Evolutionary conservation across 228 moss, liverwort and hornwort genomes (phyloP).

Genomic region (Sphagnum magellanicum): DNA sequence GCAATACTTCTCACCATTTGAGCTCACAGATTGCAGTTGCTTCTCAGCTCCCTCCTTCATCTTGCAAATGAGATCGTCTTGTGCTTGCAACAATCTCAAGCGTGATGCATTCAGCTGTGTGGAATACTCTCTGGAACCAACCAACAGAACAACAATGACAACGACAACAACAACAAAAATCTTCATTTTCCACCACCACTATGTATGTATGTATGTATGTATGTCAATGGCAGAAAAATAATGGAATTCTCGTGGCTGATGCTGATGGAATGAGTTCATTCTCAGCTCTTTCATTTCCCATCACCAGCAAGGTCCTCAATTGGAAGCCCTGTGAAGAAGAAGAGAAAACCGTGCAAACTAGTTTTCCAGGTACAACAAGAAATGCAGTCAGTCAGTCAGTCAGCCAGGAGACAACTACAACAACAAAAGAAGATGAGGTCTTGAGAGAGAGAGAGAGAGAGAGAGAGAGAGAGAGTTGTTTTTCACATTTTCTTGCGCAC

Average conservation of each 20-base stretch:
- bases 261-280: background rate
- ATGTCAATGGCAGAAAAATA: background rate
- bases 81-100: constrained; percentile 61
- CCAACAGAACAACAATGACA: background rate
- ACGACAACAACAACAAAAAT: background rate
- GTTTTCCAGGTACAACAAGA: no score
- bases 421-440: no score
- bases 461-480: no score
- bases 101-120: constrained; percentile 54
- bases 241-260: background rate
- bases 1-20: constrained; percentile 52
- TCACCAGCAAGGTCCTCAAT: background rate
- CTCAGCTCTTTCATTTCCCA: background rate
- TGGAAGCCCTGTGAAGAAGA: background rate
- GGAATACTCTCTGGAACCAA: constrained; percentile 49
- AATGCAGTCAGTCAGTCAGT: no score
- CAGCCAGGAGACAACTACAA: no score
- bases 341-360: no score
- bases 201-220: no score
- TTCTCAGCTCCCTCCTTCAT: constrained; percentile 68
- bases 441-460: no score
- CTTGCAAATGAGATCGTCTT: constrained; percentile 55
- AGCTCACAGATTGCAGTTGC: constrained; percentile 46
- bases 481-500: constrained; percentile 64
- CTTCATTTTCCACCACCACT: no score